Evolutionary conservation across 1,284 basidiomycete genomes (phyloP).

Genomic region (Fomitopsis pinicola): DNA sequence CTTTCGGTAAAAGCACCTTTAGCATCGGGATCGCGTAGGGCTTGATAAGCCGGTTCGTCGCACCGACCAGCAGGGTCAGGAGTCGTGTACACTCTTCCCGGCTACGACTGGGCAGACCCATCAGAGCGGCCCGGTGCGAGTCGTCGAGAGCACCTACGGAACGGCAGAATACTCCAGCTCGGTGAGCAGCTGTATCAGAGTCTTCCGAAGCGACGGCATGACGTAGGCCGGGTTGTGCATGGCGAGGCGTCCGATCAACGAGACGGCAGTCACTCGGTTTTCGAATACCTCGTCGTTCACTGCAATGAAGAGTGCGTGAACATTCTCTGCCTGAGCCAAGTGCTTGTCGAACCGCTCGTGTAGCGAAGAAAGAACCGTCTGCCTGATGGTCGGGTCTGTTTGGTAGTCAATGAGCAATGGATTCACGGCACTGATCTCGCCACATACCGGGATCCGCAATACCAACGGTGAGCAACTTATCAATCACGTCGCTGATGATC

Average conservation of each 20-base stretch:
- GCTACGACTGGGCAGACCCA: conserved; percentile 48
- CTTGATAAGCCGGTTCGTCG: conserved; percentile 92
- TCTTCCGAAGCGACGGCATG: conserved; percentile 96
- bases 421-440: neutral
- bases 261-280: conserved; percentile 89
- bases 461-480: conserved; percentile 94
- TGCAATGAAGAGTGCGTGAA: conserved; percentile 95
- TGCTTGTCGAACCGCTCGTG: conserved; percentile 97
- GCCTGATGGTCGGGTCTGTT: conserved; percentile 81
- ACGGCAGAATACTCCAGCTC: conserved; percentile 97
- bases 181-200: conserved; percentile 94
- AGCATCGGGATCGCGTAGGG: conserved; percentile 98
- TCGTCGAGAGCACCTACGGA: conserved; percentile 39
- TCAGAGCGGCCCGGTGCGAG: neutral
- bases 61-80: conserved; percentile 82
- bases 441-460: conserved; percentile 92
- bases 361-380: conserved; percentile 83
- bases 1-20: conserved; percentile 85
- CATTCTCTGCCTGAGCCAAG: conserved; percentile 98
- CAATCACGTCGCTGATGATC: conserved; percentile 96
- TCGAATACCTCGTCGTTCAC: conserved; percentile 97
- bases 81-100: conserved; percentile 92
- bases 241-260: conserved; percentile 90
- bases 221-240: conserved; percentile 98
- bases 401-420: neutral